phyloP scores from a whole-genome alignment of 139 green algal genomes.

The Pleodorina starrii region DNA sequence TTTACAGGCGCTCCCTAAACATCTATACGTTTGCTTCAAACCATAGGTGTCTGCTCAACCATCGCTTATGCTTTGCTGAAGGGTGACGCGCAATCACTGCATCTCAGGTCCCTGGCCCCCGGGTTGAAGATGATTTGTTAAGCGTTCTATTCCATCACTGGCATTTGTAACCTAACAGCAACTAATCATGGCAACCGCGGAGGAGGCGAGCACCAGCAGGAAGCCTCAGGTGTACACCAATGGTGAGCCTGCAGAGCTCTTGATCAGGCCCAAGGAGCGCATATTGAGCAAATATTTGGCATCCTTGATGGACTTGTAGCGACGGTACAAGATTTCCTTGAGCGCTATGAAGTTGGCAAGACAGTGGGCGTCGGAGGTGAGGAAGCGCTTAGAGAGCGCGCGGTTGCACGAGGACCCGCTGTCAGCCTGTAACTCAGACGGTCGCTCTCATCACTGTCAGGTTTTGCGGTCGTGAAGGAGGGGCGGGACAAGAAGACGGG shows the following conservation, averaged over 20 bases:
- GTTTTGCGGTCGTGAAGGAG: slow-evolving; percentile 86
- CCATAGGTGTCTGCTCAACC: too few species aligned
- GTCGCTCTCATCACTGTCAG: slow-evolving; percentile 48
- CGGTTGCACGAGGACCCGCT: neutral
- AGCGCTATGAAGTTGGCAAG: slow-evolving; percentile 82
- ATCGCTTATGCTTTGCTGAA: too few species aligned
- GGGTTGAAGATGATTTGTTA: slow-evolving; percentile 25
- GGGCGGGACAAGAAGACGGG: slow-evolving; percentile 77
- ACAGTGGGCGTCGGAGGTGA: slow-evolving; percentile 84
- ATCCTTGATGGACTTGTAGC: slow-evolving; percentile 59
- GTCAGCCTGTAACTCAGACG: neutral
- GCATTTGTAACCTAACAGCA: neutral
- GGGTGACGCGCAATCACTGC: too few species aligned
- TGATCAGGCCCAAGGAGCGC: neutral
- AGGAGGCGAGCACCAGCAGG: slow-evolving; percentile 32
- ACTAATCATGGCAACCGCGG: slow-evolving; percentile 21
- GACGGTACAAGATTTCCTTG: slow-evolving; percentile 82
- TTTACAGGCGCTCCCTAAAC: too few species aligned
- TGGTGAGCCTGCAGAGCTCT: neutral
- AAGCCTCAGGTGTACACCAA: slow-evolving; percentile 46
- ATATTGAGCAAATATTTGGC: neutral
- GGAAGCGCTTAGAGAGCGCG: neutral
- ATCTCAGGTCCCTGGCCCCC: neutral
- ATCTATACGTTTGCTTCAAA: too few species aligned
- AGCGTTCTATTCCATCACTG: neutral